These are phyloP conservation scores for Stachybotrys chartarum DNA, from an alignment of 2,329 filamentous ascomycete genomes.

Conservation along the genomic window DNA sequence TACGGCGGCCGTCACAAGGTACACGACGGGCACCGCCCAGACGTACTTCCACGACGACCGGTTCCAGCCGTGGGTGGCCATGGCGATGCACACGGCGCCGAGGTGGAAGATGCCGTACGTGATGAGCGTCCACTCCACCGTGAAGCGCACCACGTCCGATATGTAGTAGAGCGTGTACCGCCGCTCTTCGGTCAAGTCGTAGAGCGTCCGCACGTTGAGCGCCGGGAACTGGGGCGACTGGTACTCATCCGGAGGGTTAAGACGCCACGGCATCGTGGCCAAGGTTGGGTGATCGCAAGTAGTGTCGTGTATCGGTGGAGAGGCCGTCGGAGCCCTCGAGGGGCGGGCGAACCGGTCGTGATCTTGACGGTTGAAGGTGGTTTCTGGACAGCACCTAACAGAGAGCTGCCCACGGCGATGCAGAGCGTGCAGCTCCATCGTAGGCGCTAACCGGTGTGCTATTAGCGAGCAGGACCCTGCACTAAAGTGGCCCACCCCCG, in stretches of 20 bases:
- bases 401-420: no score
- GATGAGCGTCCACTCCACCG: slow-evolving; percentile 77
- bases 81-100: slow-evolving; percentile 62
- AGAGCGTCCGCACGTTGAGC: slow-evolving; percentile 64
- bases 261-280: slow-evolving; percentile 15
- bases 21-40: slow-evolving; percentile 67
- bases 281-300: background rate
- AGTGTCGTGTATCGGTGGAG: background rate
- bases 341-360: slow-evolving; percentile 5
- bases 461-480: no score
- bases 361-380: no score
- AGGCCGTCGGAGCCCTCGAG: background rate
- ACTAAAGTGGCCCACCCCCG: no score
- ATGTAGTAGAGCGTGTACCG: slow-evolving; percentile 62
- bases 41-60: slow-evolving; percentile 52
- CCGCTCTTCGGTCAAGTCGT: slow-evolving; percentile 32
- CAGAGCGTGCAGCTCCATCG: no score
- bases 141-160: slow-evolving; percentile 79
- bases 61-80: slow-evolving; percentile 61
- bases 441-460: no score
- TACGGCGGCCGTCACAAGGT: slow-evolving; percentile 62
- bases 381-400: no score
- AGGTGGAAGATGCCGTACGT: slow-evolving; percentile 71
- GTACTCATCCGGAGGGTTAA: slow-evolving; percentile 45
- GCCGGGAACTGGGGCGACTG: slow-evolving; percentile 68